These are phyloP conservation scores for Yueomyces sp. DNA, from an alignment of 805 yeast genomes.

Conservation along the genomic window DNA sequence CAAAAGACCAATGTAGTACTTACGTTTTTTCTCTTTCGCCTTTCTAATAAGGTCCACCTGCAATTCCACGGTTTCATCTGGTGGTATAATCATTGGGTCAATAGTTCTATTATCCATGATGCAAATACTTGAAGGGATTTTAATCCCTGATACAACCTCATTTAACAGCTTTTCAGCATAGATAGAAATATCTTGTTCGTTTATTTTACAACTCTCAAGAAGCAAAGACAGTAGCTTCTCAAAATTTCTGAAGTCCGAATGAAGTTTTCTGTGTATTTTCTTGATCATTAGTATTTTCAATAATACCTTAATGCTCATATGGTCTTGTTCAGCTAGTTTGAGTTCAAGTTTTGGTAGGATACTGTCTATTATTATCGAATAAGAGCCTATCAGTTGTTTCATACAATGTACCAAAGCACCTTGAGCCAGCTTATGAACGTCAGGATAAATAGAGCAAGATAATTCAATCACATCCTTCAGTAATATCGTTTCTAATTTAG, in stretches of 20 bases:
- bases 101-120: conserved; percentile 30
- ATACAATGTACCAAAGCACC: conserved; percentile 51
- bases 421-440: conserved; percentile 60
- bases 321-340: conserved; percentile 37
- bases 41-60: conserved; percentile 45
- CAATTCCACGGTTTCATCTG: conserved; percentile 40
- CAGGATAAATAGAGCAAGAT: conserved; percentile 57
- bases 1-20: conserved; percentile 28
- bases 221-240: conserved; percentile 34
- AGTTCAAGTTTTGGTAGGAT: conserved; percentile 32
- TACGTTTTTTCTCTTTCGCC: conserved; percentile 53
- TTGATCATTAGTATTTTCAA: conserved; percentile 43
- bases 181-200: conserved; percentile 39
- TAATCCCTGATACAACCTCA: conserved; percentile 27
- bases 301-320: conserved; percentile 49
- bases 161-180: conserved; percentile 41
- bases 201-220: conserved; percentile 41
- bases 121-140: conserved; percentile 42
- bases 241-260: conserved; percentile 42
- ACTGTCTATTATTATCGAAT: conserved; percentile 34
- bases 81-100: conserved; percentile 41
- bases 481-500: conserved; percentile 47
- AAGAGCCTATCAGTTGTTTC: conserved; percentile 57
- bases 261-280: conserved; percentile 43
- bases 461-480: conserved; percentile 51